Conservation (phyloP, 306 rosid species). For the Castanopsis chinensis region DNA sequence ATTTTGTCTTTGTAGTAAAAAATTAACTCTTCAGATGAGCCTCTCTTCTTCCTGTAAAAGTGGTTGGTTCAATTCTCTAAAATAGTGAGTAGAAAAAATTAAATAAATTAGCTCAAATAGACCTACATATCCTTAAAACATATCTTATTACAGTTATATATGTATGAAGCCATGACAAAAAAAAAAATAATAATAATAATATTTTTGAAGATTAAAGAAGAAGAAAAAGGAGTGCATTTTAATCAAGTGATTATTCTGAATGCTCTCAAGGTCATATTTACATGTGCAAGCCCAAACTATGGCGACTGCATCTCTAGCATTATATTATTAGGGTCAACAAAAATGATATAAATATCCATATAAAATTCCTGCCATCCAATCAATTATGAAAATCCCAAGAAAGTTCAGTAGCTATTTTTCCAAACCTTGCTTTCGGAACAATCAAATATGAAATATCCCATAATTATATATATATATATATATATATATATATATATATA, state of each 20-base stretch:
- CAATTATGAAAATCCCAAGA: constrained; percentile 67
- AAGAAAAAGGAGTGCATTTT: constrained; percentile 43
- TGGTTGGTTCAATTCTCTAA: too few relatives aligned
- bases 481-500: too few relatives aligned
- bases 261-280: constrained; percentile 28
- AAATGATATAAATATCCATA: constrained; percentile 38
- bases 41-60: too few relatives aligned
- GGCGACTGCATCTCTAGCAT: constrained; percentile 61
- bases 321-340: constrained; percentile 33
- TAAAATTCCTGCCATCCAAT: constrained; percentile 57
- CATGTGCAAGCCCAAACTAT: constrained; percentile 65
- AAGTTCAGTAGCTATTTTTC: constrained; percentile 57
- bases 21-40: too few relatives aligned
- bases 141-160: too few relatives aligned
- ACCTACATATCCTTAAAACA: too few relatives aligned
- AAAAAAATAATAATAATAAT: too few relatives aligned
- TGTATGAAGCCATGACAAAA: too few relatives aligned
- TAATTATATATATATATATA: constrained; percentile 19
- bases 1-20: too few relatives aligned
- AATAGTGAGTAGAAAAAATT: too few relatives aligned
- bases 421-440: constrained; percentile 59
- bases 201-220: too few relatives aligned
- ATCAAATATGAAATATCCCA: constrained; percentile 58
- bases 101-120: too few relatives aligned
- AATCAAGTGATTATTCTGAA: constrained; percentile 37